phyloP scores from a whole-genome alignment of 768 basidiomycete genomes.

The Wakefieldia striispora region DNA sequence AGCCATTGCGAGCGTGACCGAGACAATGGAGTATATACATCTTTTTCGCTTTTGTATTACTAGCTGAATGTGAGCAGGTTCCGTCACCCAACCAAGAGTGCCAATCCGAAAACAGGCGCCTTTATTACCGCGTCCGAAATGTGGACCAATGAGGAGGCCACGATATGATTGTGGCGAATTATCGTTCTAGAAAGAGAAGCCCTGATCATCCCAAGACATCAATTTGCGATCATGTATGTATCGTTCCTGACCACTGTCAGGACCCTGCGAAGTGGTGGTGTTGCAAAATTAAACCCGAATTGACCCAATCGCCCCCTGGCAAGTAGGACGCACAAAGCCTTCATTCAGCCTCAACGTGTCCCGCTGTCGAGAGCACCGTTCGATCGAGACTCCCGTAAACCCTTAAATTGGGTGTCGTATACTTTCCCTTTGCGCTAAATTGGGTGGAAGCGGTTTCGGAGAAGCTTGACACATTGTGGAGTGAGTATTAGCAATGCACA shows the following conservation, averaged over 20 bases:
- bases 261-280: conserved; percentile 11
- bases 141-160: conserved; percentile 14
- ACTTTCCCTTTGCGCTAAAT: not conserved
- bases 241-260: conserved; percentile 14
- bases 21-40: not conserved
- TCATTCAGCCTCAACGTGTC: not conserved
- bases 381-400: not conserved
- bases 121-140: conserved; percentile 12
- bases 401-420: not conserved
- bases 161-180: conserved; percentile 13
- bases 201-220: conserved; percentile 4
- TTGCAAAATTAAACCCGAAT: conserved; percentile 4
- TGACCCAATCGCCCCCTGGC: not conserved
- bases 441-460: not conserved
- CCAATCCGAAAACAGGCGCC: conserved; percentile 1
- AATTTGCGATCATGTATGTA: not conserved
- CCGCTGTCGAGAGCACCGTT: not conserved
- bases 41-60: not conserved
- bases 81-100: conserved; percentile 5
- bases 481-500: conserved; percentile 9
- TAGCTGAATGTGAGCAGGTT: not conserved
- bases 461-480: conserved; percentile 12
- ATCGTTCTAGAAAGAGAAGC: conserved; percentile 12
- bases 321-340: conserved; percentile 4
- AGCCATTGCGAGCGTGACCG: conserved; percentile 1